Evolutionary conservation across 257 asterid species (phyloP).

Genomic region (Nicotiana benthamiana): DNA sequence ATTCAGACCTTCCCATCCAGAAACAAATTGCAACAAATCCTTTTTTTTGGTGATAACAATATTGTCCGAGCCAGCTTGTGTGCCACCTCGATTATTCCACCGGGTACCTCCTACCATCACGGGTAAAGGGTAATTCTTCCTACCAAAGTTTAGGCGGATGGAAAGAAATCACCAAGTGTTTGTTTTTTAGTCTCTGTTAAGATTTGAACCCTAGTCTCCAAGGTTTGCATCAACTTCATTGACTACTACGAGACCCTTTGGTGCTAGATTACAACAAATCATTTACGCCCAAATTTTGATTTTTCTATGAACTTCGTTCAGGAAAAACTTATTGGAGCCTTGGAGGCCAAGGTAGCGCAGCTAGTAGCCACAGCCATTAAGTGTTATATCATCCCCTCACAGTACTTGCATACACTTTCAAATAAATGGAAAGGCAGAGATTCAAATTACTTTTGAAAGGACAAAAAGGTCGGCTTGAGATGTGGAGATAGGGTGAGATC

Average conservation of each 20-base stretch:
- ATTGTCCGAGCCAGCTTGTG: no score
- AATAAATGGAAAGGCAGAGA: neutral
- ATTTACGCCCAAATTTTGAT: neutral
- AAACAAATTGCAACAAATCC: neutral
- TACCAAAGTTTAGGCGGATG: no score
- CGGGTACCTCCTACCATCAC: no score
- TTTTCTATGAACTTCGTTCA: neutral
- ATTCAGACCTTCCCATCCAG: neutral
- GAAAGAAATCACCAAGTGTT: no score
- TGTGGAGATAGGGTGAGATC: neutral
- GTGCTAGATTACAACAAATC: neutral
- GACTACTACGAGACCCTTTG: no score
- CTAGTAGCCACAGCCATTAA: neutral
- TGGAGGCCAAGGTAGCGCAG: neutral
- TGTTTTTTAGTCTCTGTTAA: no score
- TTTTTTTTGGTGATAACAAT: neutral
- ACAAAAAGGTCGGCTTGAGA: neutral
- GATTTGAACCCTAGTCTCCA: no score
- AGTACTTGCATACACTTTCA: neutral
- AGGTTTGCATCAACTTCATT: no score
- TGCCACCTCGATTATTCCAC: no score
- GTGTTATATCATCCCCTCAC: neutral
- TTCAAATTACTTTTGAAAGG: neutral
- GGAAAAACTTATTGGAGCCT: neutral
- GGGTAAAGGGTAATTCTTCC: no score